Percentiles rank a stretch among this genome's conserved stretches.
phyloP scores from a whole-genome alignment of 352 stramenopile species.

The Pseudoperonospora humuli region DNA sequence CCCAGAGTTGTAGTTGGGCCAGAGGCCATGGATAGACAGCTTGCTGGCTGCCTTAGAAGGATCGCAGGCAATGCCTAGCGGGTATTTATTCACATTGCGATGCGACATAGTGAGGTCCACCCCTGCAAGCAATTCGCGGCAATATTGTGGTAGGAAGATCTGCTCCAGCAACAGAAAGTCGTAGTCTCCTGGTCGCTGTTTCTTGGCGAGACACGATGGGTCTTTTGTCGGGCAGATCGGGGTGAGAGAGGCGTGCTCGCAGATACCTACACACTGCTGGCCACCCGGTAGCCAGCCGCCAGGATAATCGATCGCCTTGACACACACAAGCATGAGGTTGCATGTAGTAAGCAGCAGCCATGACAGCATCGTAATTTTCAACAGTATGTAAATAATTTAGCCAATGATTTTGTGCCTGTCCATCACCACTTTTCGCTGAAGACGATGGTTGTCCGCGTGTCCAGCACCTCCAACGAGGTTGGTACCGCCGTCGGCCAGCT shows the following conservation, averaged over 20 bases:
- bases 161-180: constrained; percentile 50
- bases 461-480: constrained; percentile 47
- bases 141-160: constrained; percentile 52
- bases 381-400: constrained; percentile 5
- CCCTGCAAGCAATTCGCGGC: constrained; percentile 36
- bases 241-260: constrained; percentile 4
- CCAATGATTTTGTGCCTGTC: constrained; percentile 11
- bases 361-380: constrained; percentile 1
- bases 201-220: constrained; percentile 30
- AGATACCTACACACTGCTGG: constrained; percentile 44
- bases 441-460: constrained; percentile 52
- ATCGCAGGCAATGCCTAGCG: constrained; percentile 33
- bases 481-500: constrained; percentile 51
- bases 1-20: constrained; percentile 38
- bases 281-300: constrained; percentile 27
- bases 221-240: constrained; percentile 28
- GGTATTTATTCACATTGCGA: constrained; percentile 39
- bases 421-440: not conserved
- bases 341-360: not conserved
- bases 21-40: constrained; percentile 49
- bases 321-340: not conserved
- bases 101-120: constrained; percentile 46
- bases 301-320: constrained; percentile 28
- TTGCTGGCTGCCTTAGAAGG: constrained; percentile 17
- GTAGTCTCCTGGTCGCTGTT: constrained; percentile 33